A percentile compares a stretch with the other conserved stretches of the same genome.
phyloP scores from a whole-genome alignment of 805 yeast genomes.

The Zygoascus ofunaensis region DNA sequence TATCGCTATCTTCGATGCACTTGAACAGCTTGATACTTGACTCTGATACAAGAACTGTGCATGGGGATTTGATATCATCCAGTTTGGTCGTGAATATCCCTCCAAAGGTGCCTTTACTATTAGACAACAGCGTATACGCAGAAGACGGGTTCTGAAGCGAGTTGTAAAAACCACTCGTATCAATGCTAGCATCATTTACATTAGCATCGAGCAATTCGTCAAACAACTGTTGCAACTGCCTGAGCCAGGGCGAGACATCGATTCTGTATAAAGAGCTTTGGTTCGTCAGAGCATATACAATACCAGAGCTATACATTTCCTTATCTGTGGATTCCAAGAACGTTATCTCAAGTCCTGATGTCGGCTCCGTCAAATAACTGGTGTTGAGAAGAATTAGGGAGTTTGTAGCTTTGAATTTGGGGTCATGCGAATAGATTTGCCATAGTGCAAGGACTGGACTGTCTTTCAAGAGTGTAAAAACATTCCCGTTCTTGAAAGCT shows the following conservation, averaged over 20 bases:
- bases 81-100: neutral
- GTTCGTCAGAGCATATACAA: neutral
- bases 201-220: neutral
- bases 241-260: conserved; percentile 10
- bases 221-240: neutral
- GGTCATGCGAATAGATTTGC: neutral
- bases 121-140: neutral
- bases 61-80: neutral
- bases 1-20: neutral
- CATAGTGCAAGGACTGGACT: conserved; percentile 1
- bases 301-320: neutral
- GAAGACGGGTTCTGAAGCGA: neutral
- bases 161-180: neutral
- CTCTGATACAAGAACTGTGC: neutral
- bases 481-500: conserved; percentile 16
- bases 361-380: neutral
- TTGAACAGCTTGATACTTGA: neutral
- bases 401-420: neutral
- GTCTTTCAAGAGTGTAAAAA: conserved; percentile 20
- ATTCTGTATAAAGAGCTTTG: conserved; percentile 2
- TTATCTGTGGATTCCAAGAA: neutral
- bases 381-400: conserved; percentile 2
- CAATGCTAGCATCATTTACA: neutral
- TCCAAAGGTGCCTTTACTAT: neutral
- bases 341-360: neutral